Conservation (phyloP, 2,329 filamentous ascomycete genomes). For the Claviceps africana region DNA sequence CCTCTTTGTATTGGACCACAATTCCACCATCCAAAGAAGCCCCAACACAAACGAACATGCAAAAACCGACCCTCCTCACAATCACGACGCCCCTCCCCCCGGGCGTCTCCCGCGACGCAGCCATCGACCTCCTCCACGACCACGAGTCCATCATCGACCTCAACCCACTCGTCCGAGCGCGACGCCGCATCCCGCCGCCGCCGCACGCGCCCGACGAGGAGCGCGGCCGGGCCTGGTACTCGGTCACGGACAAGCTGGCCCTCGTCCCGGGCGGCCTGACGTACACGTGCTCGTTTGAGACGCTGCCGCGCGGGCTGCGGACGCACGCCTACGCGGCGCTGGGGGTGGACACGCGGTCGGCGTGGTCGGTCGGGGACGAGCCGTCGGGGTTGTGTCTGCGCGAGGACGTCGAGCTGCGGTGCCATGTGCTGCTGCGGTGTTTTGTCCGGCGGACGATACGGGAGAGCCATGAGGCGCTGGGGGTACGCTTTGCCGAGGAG, state of each 20-base stretch:
- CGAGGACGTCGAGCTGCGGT: constrained; percentile 73
- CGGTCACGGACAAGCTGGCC: constrained; percentile 60
- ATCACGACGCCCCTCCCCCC: constrained; percentile 64
- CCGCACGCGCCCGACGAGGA: constrained; percentile 56
- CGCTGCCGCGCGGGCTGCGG: constrained; percentile 57
- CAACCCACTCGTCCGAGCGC: constrained; percentile 67
- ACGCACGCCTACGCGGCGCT: neutral
- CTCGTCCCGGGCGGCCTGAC: constrained; percentile 51
- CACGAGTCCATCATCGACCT: constrained; percentile 77
- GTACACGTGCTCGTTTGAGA: constrained; percentile 70
- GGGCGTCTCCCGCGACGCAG: constrained; percentile 52
- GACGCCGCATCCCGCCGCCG: constrained; percentile 54
- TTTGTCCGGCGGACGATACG: constrained; percentile 78
- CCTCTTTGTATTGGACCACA: too few relatives aligned
- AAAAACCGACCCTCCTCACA: constrained; percentile 58
- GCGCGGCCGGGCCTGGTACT: constrained; percentile 61
- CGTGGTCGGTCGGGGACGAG: constrained; percentile 66
- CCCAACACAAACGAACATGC: too few relatives aligned
- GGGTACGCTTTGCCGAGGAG: constrained; percentile 40
- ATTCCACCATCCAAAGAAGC: neutral
- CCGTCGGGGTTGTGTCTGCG: constrained; percentile 60
- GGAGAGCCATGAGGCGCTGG: constrained; percentile 57
- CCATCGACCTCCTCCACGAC: constrained; percentile 61
- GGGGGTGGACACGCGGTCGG: constrained; percentile 50
- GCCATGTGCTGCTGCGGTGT: constrained; percentile 58